Evolutionary conservation across 208 protist genomes (phyloP).

Genomic region (Trypanosoma melophagium): DNA sequence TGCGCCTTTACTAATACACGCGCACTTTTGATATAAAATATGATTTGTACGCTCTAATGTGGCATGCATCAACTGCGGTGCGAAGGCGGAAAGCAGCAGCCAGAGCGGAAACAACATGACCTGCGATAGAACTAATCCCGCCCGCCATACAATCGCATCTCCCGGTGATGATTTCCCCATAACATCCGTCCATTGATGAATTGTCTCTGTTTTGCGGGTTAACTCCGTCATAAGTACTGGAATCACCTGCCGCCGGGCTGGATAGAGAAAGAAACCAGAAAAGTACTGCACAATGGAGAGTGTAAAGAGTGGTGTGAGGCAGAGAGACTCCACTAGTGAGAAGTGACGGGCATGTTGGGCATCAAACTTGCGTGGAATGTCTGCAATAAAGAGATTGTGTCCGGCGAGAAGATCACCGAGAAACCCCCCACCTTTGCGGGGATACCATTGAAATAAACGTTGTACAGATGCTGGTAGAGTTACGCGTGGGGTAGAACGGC

Average conservation of each 20-base stretch:
- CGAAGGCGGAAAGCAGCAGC: constrained; percentile 49
- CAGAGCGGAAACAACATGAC: constrained; percentile 67
- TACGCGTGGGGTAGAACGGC: background rate
- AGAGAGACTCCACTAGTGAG: constrained; percentile 63
- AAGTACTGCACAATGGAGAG: constrained; percentile 85
- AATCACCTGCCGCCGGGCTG: constrained; percentile 37
- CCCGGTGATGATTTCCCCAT: constrained; percentile 46
- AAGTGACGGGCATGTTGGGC: constrained; percentile 72
- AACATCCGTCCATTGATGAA: constrained; percentile 53
- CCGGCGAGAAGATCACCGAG: constrained; percentile 68
- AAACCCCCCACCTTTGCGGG: constrained; percentile 58
- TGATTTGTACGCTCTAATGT: constrained; percentile 61
- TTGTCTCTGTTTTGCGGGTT: constrained; percentile 42
- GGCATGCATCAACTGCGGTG: constrained; percentile 76
- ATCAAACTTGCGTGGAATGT: constrained; percentile 70
- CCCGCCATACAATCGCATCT: constrained; percentile 52
- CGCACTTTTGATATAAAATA: constrained; percentile 75
- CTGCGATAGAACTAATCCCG: constrained; percentile 46
- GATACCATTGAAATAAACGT: constrained; percentile 51
- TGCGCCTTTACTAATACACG: constrained; percentile 46
- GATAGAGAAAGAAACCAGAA: constrained; percentile 72
- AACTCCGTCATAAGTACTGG: constrained; percentile 55
- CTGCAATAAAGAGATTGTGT: constrained; percentile 78
- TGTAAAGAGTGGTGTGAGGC: constrained; percentile 66
- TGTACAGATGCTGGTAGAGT: constrained; percentile 1